Evolutionary conservation across 768 basidiomycete species (phyloP), one percentile per base, ranked within the genome.

Genomic region (Crepidotus variabilis): DNA sequence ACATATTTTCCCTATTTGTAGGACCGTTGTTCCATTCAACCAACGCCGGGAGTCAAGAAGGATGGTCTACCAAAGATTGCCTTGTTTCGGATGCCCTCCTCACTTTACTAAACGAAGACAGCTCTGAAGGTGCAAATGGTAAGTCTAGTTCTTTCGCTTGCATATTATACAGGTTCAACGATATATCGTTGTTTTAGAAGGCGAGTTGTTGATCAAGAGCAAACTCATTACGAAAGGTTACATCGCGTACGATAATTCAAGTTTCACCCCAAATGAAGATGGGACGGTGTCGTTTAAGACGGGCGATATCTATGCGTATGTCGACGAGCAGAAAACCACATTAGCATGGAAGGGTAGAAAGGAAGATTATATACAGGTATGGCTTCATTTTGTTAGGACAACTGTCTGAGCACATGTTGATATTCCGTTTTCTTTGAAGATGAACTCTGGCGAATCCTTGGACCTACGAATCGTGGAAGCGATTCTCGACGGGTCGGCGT

Each of bases 331-430:
- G 22, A 43, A 43, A 11, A 3, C 13, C 14, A 62, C 66, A 7
- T 33, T 71, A 7, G 60, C 64, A 23, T 73, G 72, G 72, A 66
- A 64, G 20, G 72, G 72, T 16, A 67, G 72, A 10, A 72, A 68
- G 48, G 69, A 71, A 24, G 72, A 73, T 50, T 73, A 66, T 34
- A 68, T 73, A 28, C 64, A 68, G 52, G 72, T 70, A 13, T 18
- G 65, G 54, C 14, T 6, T n/a, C 20, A 34, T 11, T 10, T 35
- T 47, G 11, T 13, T 50, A 35, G 24, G 18, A 2, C 3, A 54
- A 22, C 24, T 14, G 14, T 54, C 9, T 50, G 4, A n/a, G 34
- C 33, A 22, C 47, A 3, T 43, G 33, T 55, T 59, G 14, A 58
- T 3, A 11, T 21, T 16, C 52, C 22, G 33, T 1, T 22, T 23